Percentiles rank a stretch among this genome's conserved stretches.
phyloP scores from a whole-genome alignment of 345 rosid genomes.

The Cardamine chenopodiifolia region DNA sequence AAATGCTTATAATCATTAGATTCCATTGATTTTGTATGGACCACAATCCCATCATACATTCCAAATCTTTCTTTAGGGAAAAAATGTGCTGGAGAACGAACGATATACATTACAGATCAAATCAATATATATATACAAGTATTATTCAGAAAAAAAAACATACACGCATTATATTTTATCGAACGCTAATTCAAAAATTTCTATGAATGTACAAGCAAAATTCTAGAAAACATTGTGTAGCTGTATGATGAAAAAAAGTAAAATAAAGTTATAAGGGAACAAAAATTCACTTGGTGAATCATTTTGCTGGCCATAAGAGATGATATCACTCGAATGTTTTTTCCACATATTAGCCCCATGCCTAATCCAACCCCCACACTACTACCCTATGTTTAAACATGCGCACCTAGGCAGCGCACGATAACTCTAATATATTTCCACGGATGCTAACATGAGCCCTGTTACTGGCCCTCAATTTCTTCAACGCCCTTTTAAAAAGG shows the following conservation, averaged over 20 bases:
- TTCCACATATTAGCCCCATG: not conserved
- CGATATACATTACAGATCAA: not conserved
- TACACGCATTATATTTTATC: not conserved
- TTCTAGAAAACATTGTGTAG: not conserved
- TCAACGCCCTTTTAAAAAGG: constrained; percentile 26
- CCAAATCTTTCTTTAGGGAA: not conserved
- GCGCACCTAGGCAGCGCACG: constrained; percentile 31
- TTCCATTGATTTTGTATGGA: constrained; percentile 12
- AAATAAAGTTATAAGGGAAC: constrained; percentile 44
- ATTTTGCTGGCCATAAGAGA: constrained; percentile 80
- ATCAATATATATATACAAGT: not conserved
- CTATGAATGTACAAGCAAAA: not conserved
- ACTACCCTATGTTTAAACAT: constrained; percentile 21
- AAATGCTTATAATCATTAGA: constrained; percentile 12
- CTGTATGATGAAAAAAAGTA: not conserved
- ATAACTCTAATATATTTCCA: not conserved
- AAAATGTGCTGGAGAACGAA: not conserved
- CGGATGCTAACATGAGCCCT: not conserved
- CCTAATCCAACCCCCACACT: constrained; percentile 7
- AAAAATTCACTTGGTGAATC: constrained; percentile 57
- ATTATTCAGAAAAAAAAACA: not conserved
- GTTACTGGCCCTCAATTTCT: not conserved
- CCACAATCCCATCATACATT: constrained; percentile 14
- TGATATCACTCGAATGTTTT: constrained; percentile 24
- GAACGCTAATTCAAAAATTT: not conserved